Percentiles rank a stretch among this genome's conserved stretches.
Conservation (phyloP, 768 basidiomycete species). For the Jaapia argillacea region DNA sequence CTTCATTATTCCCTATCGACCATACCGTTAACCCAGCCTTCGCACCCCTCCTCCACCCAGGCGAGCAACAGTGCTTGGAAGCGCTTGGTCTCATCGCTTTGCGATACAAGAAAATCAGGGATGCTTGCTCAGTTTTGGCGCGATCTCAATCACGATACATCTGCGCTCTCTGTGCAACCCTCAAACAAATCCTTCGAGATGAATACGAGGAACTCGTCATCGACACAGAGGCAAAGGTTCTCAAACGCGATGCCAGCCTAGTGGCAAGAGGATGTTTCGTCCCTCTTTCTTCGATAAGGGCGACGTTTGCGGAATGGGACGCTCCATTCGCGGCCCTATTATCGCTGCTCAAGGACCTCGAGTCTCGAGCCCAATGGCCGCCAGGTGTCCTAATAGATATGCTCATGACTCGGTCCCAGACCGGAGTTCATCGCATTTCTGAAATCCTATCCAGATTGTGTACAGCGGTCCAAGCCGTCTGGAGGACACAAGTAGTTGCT, state of each 20-base stretch:
- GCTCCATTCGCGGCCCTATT: constrained; percentile 70
- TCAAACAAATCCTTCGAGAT: constrained; percentile 62
- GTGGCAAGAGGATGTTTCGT: constrained; percentile 81
- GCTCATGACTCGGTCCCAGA: constrained; percentile 59
- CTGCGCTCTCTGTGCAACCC: constrained; percentile 64
- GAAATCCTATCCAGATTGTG: constrained; percentile 64
- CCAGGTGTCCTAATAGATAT: constrained; percentile 79
- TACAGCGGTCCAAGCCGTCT: constrained; percentile 67
- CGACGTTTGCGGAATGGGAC: constrained; percentile 83
- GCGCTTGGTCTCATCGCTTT: constrained; percentile 65
- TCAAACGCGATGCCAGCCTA: constrained; percentile 62
- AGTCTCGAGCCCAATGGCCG: constrained; percentile 43
- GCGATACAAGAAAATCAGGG: constrained; percentile 66
- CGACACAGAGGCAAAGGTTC: constrained; percentile 70
- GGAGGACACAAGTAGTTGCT: constrained; percentile 76
- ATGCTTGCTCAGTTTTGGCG: constrained; percentile 38
- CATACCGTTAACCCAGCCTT: constrained; percentile 55
- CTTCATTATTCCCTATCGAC: constrained; percentile 66
- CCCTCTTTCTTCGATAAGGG: constrained; percentile 74
- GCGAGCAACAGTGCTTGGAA: constrained; percentile 80
- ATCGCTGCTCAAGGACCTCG: constrained; percentile 52
- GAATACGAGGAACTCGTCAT: constrained; percentile 78
- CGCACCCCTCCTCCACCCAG: constrained; percentile 71
- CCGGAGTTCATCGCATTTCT: constrained; percentile 70
- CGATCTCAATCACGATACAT: constrained; percentile 65